Percentiles rank a stretch among this genome's conserved stretches.
These are phyloP conservation scores for Xylaria sp. DNA, from an alignment of 2,329 filamentous ascomycete genomes.

Conservation along the genomic window DNA sequence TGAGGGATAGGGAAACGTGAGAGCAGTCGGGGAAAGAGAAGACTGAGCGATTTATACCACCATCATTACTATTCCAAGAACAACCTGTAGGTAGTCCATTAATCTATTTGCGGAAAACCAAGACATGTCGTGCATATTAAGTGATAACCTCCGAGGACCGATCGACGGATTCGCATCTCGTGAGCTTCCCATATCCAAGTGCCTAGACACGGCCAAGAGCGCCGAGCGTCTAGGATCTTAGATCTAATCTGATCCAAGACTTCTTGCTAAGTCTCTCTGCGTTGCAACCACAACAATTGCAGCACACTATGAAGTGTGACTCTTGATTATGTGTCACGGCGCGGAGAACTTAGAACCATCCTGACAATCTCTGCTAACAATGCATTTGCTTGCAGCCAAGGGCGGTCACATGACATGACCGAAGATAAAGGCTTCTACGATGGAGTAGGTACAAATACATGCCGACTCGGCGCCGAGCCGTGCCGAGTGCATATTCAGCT, in stretches of 20 bases:
- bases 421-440: not conserved
- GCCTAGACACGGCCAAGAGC: slow-evolving; percentile 8
- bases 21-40: no score
- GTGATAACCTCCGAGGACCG: not conserved
- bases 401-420: not conserved
- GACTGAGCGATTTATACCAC: slow-evolving; percentile 5
- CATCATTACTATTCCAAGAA: no score
- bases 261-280: not conserved
- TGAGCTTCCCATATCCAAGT: not conserved
- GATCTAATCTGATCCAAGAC: not conserved
- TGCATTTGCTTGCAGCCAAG: no score
- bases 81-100: not conserved
- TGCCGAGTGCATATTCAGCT: slow-evolving; percentile 2
- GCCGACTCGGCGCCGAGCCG: slow-evolving; percentile 18
- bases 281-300: not conserved
- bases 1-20: not conserved
- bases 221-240: slow-evolving; percentile 1
- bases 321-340: not conserved
- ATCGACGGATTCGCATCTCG: not conserved
- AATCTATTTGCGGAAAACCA: not conserved
- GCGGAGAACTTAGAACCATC: not conserved
- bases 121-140: not conserved
- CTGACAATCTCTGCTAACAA: not conserved
- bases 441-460: not conserved
- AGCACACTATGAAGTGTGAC: not conserved